phyloP scores from a whole-genome alignment of 805 yeast species.

The Kazachstania taianensis region DNA sequence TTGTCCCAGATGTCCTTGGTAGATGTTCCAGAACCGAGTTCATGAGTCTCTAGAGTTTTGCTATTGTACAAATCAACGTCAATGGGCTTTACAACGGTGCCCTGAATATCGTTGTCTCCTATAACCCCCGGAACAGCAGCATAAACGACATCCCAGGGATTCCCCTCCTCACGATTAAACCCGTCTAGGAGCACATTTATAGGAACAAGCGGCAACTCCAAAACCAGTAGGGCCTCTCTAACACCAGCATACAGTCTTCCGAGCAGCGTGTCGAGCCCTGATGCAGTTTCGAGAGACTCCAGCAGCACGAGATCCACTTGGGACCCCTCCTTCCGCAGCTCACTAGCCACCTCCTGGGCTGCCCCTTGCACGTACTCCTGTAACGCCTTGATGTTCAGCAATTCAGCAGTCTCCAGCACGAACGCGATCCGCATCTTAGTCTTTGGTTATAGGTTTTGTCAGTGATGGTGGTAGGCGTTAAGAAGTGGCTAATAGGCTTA shows the following conservation, averaged over 20 bases:
- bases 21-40: neutral
- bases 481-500: no score
- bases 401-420: no score
- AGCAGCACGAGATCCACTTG: no score
- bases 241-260: constrained; percentile 22
- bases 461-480: no score
- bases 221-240: constrained; percentile 17
- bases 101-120: neutral
- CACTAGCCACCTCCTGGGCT: no score
- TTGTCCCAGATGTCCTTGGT: constrained; percentile 8
- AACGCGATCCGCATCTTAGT: no score
- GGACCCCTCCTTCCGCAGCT: no score
- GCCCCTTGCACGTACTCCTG: no score
- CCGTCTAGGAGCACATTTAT: constrained; percentile 18
- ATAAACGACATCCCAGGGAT: constrained; percentile 16
- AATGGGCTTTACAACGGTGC: neutral
- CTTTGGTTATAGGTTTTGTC: no score
- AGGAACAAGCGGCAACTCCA: constrained; percentile 13
- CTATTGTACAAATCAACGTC: no score
- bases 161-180: constrained; percentile 6
- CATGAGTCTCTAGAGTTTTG: neutral
- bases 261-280: constrained; percentile 21
- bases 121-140: constrained; percentile 4
- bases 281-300: no score
- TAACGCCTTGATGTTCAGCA: no score